Conservation (phyloP, 495 filamentous ascomycete genomes). For the Lasiosphaeria miniovina region DNA sequence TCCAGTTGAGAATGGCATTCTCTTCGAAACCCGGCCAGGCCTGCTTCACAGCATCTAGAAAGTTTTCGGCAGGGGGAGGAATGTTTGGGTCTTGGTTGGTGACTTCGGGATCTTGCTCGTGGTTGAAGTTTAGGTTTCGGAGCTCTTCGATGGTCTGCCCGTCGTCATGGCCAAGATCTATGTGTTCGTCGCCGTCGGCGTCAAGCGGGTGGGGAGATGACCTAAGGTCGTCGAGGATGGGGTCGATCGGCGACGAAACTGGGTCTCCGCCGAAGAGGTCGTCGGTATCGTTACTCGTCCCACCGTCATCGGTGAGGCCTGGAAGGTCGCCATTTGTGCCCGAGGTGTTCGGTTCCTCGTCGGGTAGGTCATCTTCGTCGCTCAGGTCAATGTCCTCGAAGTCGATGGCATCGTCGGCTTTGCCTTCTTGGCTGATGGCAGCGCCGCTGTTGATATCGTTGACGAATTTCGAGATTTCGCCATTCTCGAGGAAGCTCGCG, state of each 20-base stretch:
- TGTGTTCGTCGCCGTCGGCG: constrained; percentile 28
- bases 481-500: constrained; percentile 11
- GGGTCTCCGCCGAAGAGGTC: constrained; percentile 47
- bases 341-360: constrained; percentile 35
- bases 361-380: constrained; percentile 54
- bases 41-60: constrained; percentile 64
- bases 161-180: constrained; percentile 19
- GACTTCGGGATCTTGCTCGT: constrained; percentile 34
- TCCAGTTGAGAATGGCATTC: constrained; percentile 62
- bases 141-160: constrained; percentile 28
- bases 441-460: constrained; percentile 25
- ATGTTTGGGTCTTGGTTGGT: constrained; percentile 47
- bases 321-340: constrained; percentile 39
- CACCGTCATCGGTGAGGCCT: constrained; percentile 47
- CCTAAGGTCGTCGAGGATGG: constrained; percentile 28
- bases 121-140: constrained; percentile 44
- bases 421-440: constrained; percentile 35
- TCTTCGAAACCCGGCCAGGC: constrained; percentile 69
- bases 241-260: constrained; percentile 33
- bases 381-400: constrained; percentile 88
- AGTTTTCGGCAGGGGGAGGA: constrained; percentile 59
- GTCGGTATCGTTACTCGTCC: constrained; percentile 47
- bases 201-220: constrained; percentile 37
- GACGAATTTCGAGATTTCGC: constrained; percentile 16
- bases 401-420: constrained; percentile 56